Evolutionary conservation across 2,329 filamentous ascomycete species (phyloP).

Genomic region (Ascochyta pisi): DNA sequence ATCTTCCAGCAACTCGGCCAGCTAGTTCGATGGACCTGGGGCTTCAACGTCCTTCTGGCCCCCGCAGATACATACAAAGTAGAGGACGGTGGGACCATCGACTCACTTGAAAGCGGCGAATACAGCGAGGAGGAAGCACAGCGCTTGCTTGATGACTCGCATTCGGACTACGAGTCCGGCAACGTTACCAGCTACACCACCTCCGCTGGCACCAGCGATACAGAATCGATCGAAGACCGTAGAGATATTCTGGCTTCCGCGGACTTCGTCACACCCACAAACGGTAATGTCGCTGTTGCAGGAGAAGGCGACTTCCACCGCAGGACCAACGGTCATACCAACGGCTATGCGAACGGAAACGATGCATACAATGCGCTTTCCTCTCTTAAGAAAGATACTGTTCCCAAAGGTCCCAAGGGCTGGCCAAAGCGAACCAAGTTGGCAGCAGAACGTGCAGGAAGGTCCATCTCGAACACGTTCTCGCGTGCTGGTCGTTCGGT

Average conservation of each 20-base stretch:
- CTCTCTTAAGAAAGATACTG: constrained; percentile 28
- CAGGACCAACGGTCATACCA: constrained; percentile 47
- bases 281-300: constrained; percentile 54
- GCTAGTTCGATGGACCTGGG: constrained; percentile 96
- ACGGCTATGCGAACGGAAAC: constrained; percentile 52
- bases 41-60: constrained; percentile 91
- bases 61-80: constrained; percentile 77
- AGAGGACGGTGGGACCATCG: constrained; percentile 58
- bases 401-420: constrained; percentile 44
- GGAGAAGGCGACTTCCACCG: constrained; percentile 50
- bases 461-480: constrained; percentile 35
- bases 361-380: constrained; percentile 54
- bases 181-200: constrained; percentile 53
- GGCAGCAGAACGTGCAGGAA: constrained; percentile 26
- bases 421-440: constrained; percentile 40
- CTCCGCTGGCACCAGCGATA: constrained; percentile 39
- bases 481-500: constrained; percentile 43
- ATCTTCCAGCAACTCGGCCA: constrained; percentile 98
- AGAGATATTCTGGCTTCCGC: constrained; percentile 38
- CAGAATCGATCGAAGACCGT: constrained; percentile 39
- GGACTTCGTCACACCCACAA: constrained; percentile 54
- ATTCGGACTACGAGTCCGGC: constrained; percentile 58
- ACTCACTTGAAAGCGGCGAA: constrained; percentile 57
- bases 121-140: constrained; percentile 59
- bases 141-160: constrained; percentile 49